Base-by-base conservation (phyloP, 1,284 basidiomycete species). In the Uromyces viciae-fabae region DNA sequence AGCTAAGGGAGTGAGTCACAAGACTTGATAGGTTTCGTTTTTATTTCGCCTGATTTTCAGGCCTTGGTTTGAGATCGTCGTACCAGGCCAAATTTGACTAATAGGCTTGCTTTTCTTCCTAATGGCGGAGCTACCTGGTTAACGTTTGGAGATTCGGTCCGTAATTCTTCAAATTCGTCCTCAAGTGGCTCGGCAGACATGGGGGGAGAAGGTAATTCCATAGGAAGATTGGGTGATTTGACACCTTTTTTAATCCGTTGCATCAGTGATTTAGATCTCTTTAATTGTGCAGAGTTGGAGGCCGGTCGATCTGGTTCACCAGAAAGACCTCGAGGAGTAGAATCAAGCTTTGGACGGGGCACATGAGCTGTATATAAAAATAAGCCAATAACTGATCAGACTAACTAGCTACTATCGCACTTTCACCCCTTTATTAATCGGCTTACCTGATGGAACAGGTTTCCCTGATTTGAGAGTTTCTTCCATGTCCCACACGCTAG, bases 191-290 rank as follows among this genome's bases (percentile, higher is more conserved):
- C 60, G 8, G 42, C 43, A 0, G 31, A 46, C 28, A 62, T 28
- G 25, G 42, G 62, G 22, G 43, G 38, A 15, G 54, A 22, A 54
- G 60, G 86, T 87, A 69, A 40, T 22, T 76, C 71, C n/a, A 91
- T 89, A n/a, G 92, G 92, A 0, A 93, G 90, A 82, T 92, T 93
- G 17, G 92, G 92, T 19, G 90, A 87, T 84, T 93, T 92, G 60
- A 92, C 91, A 91, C 93, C 92, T 86, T 90, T 92, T 82, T 91
- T 90, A 84, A 93, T 92, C 82, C 92, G 91, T 74, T 93, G 91
- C 90, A 93, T 93, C 82, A 93, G 87, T 17, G 92, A 93, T 85
- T 90, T 92, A 83, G 89, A 90, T 62, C 92, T 91, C 85, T 91
- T 91, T 11, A 75, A 28, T 42, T 69, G 66, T 3, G 66, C 56